Evolutionary conservation across 2,329 filamentous ascomycete species (phyloP).

Genomic region (Metarhizium guizhouense): DNA sequence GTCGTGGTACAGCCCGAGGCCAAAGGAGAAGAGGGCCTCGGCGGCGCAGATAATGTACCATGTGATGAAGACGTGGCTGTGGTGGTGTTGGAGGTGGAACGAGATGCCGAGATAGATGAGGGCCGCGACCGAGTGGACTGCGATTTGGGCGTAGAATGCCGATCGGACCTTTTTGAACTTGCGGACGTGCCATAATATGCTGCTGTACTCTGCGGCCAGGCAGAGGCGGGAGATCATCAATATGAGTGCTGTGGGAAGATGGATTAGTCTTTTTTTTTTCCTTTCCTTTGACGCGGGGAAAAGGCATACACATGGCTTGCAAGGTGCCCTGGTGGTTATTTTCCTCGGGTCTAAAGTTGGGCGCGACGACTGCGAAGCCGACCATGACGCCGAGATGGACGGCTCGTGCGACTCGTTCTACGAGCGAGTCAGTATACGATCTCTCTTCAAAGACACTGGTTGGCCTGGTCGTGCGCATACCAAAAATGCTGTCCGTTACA

Average conservation of each 20-base stretch:
- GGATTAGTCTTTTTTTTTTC: too few relatives aligned
- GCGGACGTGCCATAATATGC: not conserved
- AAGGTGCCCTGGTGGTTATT: too few relatives aligned
- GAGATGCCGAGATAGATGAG: too few relatives aligned
- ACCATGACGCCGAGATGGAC: conserved; percentile 54
- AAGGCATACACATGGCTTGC: too few relatives aligned
- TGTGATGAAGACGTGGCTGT: too few relatives aligned
- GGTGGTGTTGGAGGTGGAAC: too few relatives aligned
- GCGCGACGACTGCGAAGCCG: conserved; percentile 53
- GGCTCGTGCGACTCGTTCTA: not conserved
- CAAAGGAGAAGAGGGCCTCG: not conserved
- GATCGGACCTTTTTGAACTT: not conserved
- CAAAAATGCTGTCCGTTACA: too few relatives aligned
- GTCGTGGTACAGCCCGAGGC: not conserved
- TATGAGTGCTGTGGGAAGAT: not conserved
- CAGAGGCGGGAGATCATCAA: not conserved
- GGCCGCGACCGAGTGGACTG: too few relatives aligned
- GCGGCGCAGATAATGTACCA: too few relatives aligned
- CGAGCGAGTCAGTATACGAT: not conserved
- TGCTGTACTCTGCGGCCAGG: not conserved
- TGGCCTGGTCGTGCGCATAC: too few relatives aligned
- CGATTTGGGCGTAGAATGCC: not conserved
- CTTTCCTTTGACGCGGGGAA: too few relatives aligned
- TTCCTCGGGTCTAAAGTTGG: conserved; percentile 22
- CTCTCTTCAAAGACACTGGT: too few relatives aligned